Evolutionary conservation across 345 rosid species (phyloP).

Genomic region (Populus alba): DNA sequence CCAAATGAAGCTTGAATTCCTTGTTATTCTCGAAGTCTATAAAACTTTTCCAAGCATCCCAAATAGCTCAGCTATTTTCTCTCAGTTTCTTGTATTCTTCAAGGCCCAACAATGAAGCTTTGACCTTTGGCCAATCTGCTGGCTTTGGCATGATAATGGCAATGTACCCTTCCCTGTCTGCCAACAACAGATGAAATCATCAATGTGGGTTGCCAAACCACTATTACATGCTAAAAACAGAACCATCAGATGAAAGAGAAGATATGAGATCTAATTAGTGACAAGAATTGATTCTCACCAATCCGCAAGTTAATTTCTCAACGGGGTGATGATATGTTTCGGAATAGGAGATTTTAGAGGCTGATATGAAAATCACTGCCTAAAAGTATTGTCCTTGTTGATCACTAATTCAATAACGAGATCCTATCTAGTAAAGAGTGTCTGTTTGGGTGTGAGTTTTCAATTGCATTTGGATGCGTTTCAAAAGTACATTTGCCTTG

Average conservation of each 20-base stretch:
- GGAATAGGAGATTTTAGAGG: background rate
- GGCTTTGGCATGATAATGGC: conserved; percentile 92
- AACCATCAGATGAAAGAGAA: background rate
- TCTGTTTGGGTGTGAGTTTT: too few relatives aligned
- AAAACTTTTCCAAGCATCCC: background rate
- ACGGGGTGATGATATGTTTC: background rate
- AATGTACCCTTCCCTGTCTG: conserved; percentile 84
- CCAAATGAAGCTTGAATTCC: background rate
- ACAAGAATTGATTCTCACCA: background rate
- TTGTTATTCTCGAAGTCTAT: background rate
- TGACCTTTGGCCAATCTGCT: conserved; percentile 71
- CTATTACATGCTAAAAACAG: background rate
- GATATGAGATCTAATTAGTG: background rate
- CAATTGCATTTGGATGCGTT: too few relatives aligned
- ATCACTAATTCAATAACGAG: background rate
- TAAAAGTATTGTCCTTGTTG: background rate
- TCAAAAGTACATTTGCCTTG: too few relatives aligned
- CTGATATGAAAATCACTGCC: background rate
- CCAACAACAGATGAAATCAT: conserved; percentile 25
- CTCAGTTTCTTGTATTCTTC: conserved; percentile 61
- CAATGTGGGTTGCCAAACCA: background rate
- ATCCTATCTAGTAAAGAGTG: background rate
- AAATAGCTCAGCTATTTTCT: conserved; percentile 10
- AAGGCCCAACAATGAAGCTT: conserved; percentile 49
- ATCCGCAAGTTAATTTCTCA: background rate